phyloP scores from a whole-genome alignment of 306 rosid genomes.

The Morella rubra region DNA sequence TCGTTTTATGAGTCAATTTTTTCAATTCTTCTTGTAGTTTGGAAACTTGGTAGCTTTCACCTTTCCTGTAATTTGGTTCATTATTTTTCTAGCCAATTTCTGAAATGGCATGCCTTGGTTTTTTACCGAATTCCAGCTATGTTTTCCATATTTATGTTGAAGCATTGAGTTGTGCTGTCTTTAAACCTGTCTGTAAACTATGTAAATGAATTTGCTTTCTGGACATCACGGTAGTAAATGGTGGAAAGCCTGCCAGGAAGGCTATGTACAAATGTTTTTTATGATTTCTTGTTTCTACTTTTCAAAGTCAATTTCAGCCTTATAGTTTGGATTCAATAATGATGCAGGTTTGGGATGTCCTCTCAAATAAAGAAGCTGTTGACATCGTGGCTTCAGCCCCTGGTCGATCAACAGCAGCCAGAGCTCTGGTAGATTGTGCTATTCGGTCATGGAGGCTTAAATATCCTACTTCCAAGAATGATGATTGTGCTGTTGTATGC shows the following conservation, averaged over 20 bases:
- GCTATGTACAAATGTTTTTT: not conserved
- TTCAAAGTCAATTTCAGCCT: not conserved
- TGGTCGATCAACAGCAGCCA: conserved; percentile 43
- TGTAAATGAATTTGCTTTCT: not conserved
- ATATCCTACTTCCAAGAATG: conserved; percentile 59
- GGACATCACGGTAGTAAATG: not conserved
- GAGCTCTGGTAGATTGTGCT: conserved; percentile 58
- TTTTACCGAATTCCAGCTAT: not conserved
- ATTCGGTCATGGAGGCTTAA: conserved; percentile 56
- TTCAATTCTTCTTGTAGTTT: not conserved
- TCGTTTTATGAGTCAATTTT: not conserved
- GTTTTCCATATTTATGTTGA: not conserved
- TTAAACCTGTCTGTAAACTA: not conserved
- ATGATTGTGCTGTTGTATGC: conserved; percentile 62
- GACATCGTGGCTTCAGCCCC: conserved; percentile 63
- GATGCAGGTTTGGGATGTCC: conserved; percentile 59
- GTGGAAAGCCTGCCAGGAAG: not conserved
- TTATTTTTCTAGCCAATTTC: not conserved
- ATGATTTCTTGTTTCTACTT: not conserved
- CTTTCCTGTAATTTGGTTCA: not conserved
- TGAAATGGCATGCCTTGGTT: not conserved
- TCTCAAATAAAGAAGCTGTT: conserved; percentile 53
- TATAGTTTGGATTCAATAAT: not conserved
- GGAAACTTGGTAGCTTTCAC: not conserved
- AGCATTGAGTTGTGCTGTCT: not conserved